These are phyloP conservation scores for Gamsiella multidivaricata DNA, from an alignment of 192 early-diverging fungal species.

Conservation along the genomic window DNA sequence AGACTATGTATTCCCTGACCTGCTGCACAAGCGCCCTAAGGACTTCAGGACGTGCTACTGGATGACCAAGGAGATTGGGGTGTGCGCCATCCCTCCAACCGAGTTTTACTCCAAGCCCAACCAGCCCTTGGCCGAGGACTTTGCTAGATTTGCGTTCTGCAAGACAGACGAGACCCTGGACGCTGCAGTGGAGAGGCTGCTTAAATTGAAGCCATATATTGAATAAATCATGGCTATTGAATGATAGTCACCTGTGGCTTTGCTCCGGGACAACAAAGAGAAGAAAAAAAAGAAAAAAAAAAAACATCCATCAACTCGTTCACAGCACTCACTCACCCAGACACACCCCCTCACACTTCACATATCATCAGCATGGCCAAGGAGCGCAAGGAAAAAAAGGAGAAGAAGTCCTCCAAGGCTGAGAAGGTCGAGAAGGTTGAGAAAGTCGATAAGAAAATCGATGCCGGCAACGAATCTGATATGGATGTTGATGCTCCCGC, in stretches of 20 bases:
- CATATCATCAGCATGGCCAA: constrained; percentile 38
- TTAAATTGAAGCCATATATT: constrained; percentile 68
- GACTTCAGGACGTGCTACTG: constrained; percentile 87
- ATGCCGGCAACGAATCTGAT: constrained; percentile 57
- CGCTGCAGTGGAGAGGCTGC: constrained; percentile 74
- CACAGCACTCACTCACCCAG: background rate
- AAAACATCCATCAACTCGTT: background rate
- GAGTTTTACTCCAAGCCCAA: constrained; percentile 87
- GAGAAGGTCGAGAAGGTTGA: constrained; percentile 39
- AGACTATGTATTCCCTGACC: constrained; percentile 67
- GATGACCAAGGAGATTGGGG: constrained; percentile 89
- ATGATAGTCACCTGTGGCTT: constrained; percentile 11
- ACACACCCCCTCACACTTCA: constrained; percentile 4
- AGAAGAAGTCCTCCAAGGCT: constrained; percentile 42
- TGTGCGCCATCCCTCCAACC: constrained; percentile 90
- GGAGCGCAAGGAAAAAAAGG: constrained; percentile 66
- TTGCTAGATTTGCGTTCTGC: constrained; percentile 93
- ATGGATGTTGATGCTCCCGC: constrained; percentile 60
- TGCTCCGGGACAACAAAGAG: background rate
- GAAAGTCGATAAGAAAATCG: constrained; percentile 45
- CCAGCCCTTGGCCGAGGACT: constrained; percentile 72
- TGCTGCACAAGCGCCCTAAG: constrained; percentile 68
- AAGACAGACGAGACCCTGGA: constrained; percentile 88
- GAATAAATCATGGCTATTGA: constrained; percentile 16
- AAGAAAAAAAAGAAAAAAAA: constrained; percentile 13